Base-by-base conservation (phyloP, 805 yeast genomes). In the Pichia scutulata region DNA sequence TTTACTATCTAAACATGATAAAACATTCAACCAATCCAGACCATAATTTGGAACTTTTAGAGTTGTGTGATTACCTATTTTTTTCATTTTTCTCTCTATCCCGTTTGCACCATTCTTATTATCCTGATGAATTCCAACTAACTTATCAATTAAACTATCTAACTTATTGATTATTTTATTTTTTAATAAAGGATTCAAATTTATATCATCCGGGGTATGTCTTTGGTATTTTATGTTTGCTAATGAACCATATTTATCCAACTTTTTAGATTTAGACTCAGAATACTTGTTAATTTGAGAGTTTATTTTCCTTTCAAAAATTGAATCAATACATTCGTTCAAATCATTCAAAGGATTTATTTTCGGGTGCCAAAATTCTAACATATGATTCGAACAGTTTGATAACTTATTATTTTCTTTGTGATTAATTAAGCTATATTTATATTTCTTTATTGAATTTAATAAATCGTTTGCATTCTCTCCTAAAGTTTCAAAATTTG, bases 61-160 rank as follows among this genome's bases (percentile, higher is more conserved):
- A 10, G 28, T 21, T 2, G 25, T 26, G 8, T 18, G 13, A 10
- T 36, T 9, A 23, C 28, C 8, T n/a, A 22, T 8, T 9, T 19
- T 44, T 22, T 37, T 40, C 39, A 39, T 22, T 24, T 40, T 49
- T 21, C 23, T 25, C 9, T 18, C 25, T 16, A 48, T 21, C 6
- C 21, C 19, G 5, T 25, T 10, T 23, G 10, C 36, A 10, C 16
- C 19, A 16, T n/a, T 37, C 19, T 21, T 42, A 7, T 43, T 39
- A 19, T 26, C 25, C 1, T 41, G 22, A 41, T 47, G 42, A 7
- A 19, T 18, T 25, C 46, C 45, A 2, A 57, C 44, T 2, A 62
- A 40, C 5, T 50, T 44, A 39, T 62, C 66, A 3, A 64, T 45
- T 7, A 61, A 19, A 6, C 30, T 24, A 41, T 64, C 57, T 12